phyloP scores from a whole-genome alignment of 352 stramenopile genomes.

The Phytopythium litorale region DNA sequence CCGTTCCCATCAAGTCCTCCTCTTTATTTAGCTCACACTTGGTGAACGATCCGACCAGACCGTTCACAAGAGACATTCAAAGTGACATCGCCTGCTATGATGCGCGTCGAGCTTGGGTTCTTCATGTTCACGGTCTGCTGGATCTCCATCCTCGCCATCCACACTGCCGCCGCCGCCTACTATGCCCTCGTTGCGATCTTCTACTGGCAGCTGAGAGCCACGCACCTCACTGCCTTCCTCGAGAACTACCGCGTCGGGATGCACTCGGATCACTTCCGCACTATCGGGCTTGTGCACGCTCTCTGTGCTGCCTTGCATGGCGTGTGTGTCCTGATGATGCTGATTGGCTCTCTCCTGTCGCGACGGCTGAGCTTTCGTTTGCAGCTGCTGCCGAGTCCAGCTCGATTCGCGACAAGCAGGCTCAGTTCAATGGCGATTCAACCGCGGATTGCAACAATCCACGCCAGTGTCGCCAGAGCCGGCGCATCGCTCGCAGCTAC shows the following conservation, averaged over 20 bases:
- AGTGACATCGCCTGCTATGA: not conserved
- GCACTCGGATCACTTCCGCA: not conserved
- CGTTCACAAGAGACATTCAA: too few species aligned
- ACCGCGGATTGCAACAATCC: not conserved
- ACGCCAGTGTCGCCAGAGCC: not conserved
- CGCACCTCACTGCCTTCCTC: conserved; percentile 12
- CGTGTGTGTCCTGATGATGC: conserved; percentile 12
- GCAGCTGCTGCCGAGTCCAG: not conserved
- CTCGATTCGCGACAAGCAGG: not conserved
- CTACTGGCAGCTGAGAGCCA: conserved; percentile 10
- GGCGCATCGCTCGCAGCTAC: not conserved
- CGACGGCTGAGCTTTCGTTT: not conserved
- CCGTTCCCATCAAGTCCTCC: too few species aligned
- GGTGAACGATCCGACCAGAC: too few species aligned
- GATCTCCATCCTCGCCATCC: not conserved
- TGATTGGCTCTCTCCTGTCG: conserved; percentile 6
- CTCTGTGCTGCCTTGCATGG: conserved; percentile 13
- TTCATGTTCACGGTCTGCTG: not conserved
- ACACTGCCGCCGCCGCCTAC: conserved; percentile 12
- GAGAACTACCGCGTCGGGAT: conserved; percentile 15
- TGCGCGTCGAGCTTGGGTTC: not conserved
- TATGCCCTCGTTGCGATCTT: conserved; percentile 10
- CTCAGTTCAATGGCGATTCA: not conserved
- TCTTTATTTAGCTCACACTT: too few species aligned
- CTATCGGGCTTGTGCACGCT: conserved; percentile 13